phyloP scores from a whole-genome alignment of 148 eudicot genomes.

The Persicaria tinctoria region DNA sequence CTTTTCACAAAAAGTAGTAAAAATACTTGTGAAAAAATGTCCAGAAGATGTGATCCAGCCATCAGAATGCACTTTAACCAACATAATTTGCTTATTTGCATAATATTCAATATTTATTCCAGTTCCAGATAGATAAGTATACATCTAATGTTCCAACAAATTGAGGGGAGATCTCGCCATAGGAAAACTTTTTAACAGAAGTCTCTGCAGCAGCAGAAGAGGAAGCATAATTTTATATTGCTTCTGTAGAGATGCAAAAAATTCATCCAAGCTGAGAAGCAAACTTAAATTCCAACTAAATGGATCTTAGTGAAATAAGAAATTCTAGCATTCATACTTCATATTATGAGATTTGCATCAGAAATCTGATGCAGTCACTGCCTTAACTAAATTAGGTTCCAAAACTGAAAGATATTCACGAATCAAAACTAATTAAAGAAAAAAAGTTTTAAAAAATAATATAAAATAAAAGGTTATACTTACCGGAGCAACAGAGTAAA shows the following conservation, averaged over 20 bases:
- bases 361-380: not conserved
- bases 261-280: not conserved
- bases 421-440: not conserved
- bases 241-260: not conserved
- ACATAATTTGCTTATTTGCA: not conserved
- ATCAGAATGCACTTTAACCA: not conserved
- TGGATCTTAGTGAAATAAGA: not conserved
- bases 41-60: not conserved
- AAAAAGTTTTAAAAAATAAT: not conserved
- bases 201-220: not conserved
- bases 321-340: not conserved
- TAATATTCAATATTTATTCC: not conserved
- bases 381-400: not conserved
- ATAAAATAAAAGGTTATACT: slow-evolving; percentile 20
- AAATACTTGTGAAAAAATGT: not conserved
- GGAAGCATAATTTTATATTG: not conserved
- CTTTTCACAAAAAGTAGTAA: not conserved
- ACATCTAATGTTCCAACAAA: not conserved
- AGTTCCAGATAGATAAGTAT: not conserved
- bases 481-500: slow-evolving; percentile 83
- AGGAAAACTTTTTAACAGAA: not conserved
- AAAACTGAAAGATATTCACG: not conserved
- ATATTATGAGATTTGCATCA: not conserved
- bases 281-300: not conserved
- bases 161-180: not conserved